Percentiles rank a stretch among this genome's conserved stretches.
Conservation (phyloP, 768 basidiomycete species). For the Phanerochaete carnosa region DNA sequence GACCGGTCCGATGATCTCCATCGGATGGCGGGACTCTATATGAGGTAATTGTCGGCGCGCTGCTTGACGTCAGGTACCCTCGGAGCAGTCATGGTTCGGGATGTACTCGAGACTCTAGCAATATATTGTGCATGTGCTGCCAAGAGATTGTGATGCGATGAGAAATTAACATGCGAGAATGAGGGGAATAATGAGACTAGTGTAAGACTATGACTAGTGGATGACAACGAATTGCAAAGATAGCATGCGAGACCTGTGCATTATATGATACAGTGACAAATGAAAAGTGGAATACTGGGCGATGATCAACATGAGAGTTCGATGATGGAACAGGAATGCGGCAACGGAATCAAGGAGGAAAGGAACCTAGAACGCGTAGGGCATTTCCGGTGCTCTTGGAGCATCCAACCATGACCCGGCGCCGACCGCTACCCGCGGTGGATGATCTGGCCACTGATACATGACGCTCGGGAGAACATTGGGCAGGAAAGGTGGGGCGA, state of each 20-base stretch:
- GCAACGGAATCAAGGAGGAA: background rate
- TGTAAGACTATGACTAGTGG: background rate
- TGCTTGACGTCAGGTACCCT: background rate
- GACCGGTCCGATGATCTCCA: background rate
- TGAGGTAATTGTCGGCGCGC: background rate
- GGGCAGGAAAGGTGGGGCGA: background rate
- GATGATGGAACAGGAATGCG: background rate
- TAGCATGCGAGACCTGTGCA: background rate
- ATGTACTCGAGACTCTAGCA: no score
- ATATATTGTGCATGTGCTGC: background rate
- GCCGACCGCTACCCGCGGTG: background rate
- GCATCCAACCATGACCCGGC: background rate
- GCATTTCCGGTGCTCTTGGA: background rate
- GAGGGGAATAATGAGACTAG: background rate
- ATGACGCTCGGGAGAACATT: background rate
- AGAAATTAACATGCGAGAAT: background rate
- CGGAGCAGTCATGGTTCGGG: no score
- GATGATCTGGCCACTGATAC: background rate
- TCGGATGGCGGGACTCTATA: background rate
- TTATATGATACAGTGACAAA: background rate
- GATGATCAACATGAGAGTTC: background rate
- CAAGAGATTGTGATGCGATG: background rate
- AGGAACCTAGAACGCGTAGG: background rate
- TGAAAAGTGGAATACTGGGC: background rate
- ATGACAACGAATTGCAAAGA: background rate